These are phyloP conservation scores for Xylaria intraflava DNA, from an alignment of 495 filamentous ascomycete species.

Conservation along the genomic window DNA sequence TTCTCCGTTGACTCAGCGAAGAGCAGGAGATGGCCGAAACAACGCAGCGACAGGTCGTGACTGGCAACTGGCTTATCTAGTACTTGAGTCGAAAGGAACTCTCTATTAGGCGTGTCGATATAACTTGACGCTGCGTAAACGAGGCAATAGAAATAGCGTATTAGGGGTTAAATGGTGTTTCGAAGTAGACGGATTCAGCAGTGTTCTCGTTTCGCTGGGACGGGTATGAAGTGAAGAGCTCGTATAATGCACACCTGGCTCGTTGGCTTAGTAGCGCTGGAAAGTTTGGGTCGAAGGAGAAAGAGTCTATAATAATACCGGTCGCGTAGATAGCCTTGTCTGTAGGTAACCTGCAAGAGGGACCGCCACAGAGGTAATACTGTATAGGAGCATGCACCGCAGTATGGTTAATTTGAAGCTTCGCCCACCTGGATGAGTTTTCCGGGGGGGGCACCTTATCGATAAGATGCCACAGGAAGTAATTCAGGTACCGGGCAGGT, in stretches of 20 bases:
- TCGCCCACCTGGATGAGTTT: not conserved
- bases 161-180: not conserved
- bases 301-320: too few species aligned
- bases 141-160: not conserved
- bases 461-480: too few species aligned
- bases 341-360: too few species aligned
- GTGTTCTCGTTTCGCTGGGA: not conserved
- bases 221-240: not conserved
- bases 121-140: conserved; percentile 1
- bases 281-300: conserved; percentile 1
- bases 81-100: not conserved
- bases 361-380: too few species aligned
- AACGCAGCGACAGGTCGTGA: not conserved
- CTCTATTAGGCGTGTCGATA: conserved; percentile 3
- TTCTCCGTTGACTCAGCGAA: conserved; percentile 34
- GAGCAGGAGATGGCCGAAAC: conserved; percentile 27
- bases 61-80: conserved; percentile 1
- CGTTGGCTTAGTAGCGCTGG: too few species aligned
- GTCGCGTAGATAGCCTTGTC: too few species aligned
- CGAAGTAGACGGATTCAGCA: not conserved
- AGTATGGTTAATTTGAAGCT: not conserved
- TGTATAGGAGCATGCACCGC: too few species aligned
- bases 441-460: too few species aligned
- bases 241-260: too few species aligned
- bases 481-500: too few species aligned